A percentile compares a stretch with the other conserved stretches of the same genome.
Evolutionary conservation across 768 basidiomycete species (phyloP).

Genomic region (Termitomyces sp.): DNA sequence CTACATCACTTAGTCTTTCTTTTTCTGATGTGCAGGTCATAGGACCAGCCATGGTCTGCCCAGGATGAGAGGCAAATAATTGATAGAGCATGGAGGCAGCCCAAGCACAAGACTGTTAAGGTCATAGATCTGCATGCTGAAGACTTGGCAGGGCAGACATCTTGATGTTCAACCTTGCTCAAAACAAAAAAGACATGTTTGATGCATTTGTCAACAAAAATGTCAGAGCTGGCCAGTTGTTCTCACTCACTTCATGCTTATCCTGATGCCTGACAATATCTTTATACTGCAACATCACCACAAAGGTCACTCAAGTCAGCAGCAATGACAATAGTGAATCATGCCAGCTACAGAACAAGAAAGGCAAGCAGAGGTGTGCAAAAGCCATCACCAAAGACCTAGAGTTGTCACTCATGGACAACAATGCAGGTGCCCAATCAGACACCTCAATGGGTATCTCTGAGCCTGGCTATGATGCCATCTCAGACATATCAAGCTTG

Average conservation of each 20-base stretch:
- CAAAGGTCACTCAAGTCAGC: not conserved
- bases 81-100: constrained; percentile 24
- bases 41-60: constrained; percentile 28
- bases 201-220: no score
- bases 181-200: constrained; percentile 13
- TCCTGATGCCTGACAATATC: not conserved
- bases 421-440: no score
- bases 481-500: no score
- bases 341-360: no score
- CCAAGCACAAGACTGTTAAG: constrained; percentile 18
- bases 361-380: no score
- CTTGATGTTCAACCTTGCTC: constrained; percentile 15
- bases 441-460: no score
- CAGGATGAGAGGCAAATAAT: constrained; percentile 24
- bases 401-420: no score
- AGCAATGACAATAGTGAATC: no score
- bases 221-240: no score
- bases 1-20: not conserved
- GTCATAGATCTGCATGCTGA: constrained; percentile 19
- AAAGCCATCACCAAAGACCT: no score
- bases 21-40: not conserved
- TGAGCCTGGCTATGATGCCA: no score
- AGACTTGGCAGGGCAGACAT: constrained; percentile 21
- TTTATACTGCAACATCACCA: not conserved
- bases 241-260: not conserved